phyloP scores from a whole-genome alignment of 2,329 filamentous ascomycete species.

The Colletotrichum shisoi region DNA sequence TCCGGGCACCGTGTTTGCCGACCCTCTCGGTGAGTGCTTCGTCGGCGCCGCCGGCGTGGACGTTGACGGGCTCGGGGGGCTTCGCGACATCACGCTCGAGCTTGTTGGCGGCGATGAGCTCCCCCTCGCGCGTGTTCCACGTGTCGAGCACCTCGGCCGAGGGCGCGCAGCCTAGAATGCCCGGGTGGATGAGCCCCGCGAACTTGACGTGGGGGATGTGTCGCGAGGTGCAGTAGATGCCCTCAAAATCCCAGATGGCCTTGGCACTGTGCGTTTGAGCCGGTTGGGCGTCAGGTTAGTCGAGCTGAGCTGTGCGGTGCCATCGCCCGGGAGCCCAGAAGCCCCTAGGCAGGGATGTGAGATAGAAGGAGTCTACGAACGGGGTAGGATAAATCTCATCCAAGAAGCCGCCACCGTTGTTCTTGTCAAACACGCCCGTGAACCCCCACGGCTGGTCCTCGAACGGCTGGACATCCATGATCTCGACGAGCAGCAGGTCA shows the following conservation, averaged over 20 bases:
- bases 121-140: slow-evolving; percentile 85
- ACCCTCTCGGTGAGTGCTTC: slow-evolving; percentile 70
- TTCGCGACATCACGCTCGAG: slow-evolving; percentile 77
- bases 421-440: slow-evolving; percentile 79
- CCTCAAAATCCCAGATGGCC: slow-evolving; percentile 66
- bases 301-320: background rate
- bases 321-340: too few relatives aligned
- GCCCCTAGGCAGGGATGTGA: too few relatives aligned
- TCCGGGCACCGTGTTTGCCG: slow-evolving; percentile 80
- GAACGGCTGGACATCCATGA: slow-evolving; percentile 91
- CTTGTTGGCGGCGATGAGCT: slow-evolving; percentile 75
- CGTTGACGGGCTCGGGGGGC: slow-evolving; percentile 75
- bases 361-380: slow-evolving; percentile 56
- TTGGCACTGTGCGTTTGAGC: slow-evolving; percentile 54
- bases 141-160: slow-evolving; percentile 77
- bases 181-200: slow-evolving; percentile 87
- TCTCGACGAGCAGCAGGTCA: slow-evolving; percentile 85
- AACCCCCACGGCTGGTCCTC: slow-evolving; percentile 90
- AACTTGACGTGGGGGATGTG: slow-evolving; percentile 90
- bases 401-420: slow-evolving; percentile 88
- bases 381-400: slow-evolving; percentile 87
- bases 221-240: slow-evolving; percentile 77
- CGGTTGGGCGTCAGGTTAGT: slow-evolving; percentile 3
- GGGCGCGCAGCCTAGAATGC: slow-evolving; percentile 88
- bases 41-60: slow-evolving; percentile 73